These are phyloP conservation scores for Fistulifera pelliculosa DNA, from an alignment of 108 stramenopile species.

Conservation along the genomic window DNA sequence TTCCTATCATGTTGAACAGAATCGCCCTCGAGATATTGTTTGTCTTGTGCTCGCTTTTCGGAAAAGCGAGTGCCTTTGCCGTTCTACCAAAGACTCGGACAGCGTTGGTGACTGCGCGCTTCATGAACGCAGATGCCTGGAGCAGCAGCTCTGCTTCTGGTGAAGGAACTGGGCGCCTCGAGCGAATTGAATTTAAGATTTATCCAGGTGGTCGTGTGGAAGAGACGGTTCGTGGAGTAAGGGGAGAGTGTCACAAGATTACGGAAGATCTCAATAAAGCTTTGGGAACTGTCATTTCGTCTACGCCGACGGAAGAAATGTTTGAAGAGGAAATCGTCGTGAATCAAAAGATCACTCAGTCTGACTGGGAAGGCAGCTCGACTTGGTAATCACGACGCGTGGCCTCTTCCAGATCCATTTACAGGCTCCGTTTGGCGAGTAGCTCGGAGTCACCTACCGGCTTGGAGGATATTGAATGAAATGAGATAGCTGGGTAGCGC, in stretches of 20 bases:
- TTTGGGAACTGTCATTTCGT: slow-evolving; percentile 55
- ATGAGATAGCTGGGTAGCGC: too few species aligned
- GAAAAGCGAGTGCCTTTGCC: too few species aligned
- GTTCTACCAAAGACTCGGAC: too few species aligned
- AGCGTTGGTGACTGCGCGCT: neutral
- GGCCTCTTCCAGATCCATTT: too few species aligned
- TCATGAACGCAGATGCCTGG: neutral
- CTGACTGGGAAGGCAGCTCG: slow-evolving; percentile 39
- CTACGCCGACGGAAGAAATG: slow-evolving; percentile 76
- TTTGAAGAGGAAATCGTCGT: slow-evolving; percentile 58
- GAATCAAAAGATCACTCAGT: slow-evolving; percentile 41
- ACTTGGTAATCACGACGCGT: slow-evolving; percentile 49
- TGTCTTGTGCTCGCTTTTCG: too few species aligned
- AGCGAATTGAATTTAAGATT: slow-evolving; percentile 76
- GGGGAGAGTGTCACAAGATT: slow-evolving; percentile 64
- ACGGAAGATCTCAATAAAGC: slow-evolving; percentile 65
- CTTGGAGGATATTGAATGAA: too few species aligned
- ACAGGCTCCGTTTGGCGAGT: too few species aligned
- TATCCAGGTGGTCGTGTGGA: slow-evolving; percentile 71
- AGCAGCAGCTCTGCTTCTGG: neutral
- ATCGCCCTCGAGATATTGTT: too few species aligned
- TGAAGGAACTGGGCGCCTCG: slow-evolving; percentile 21
- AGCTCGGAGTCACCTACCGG: too few species aligned
- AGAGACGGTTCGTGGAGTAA: slow-evolving; percentile 73
- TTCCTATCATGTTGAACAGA: too few species aligned